Percentiles rank a stretch among this genome's conserved stretches.
Conservation (phyloP, 2,329 filamentous ascomycete species). For the Trichoderma cornu-damae region DNA sequence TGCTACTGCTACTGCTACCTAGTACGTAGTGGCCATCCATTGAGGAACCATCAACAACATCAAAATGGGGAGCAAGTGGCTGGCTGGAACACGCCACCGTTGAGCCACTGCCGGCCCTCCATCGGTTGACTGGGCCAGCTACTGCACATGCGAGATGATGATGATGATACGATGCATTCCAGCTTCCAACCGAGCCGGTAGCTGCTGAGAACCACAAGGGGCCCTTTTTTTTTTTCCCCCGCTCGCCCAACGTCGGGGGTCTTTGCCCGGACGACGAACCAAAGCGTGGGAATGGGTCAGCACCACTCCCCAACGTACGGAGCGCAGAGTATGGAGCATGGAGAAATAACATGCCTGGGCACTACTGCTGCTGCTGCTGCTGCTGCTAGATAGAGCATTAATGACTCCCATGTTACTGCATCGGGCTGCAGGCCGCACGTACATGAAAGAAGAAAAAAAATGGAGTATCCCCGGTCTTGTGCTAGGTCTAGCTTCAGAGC, state of each 20-base stretch:
- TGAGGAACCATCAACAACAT: background rate
- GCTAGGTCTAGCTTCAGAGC: background rate
- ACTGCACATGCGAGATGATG: constrained; percentile 16
- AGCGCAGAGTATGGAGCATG: background rate
- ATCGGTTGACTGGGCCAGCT: constrained; percentile 4
- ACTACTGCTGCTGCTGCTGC: background rate
- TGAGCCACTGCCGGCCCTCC: constrained; percentile 9
- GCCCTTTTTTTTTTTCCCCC: background rate
- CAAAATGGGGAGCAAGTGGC: constrained; percentile 2
- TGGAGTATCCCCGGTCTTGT: constrained; percentile 12
- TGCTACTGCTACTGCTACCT: too few relatives aligned
- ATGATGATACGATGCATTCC: constrained; percentile 15
- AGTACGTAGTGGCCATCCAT: background rate
- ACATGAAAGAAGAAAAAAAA: constrained; percentile 10
- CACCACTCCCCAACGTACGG: background rate
- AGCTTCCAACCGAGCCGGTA: constrained; percentile 1
- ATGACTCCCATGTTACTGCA: constrained; percentile 12
- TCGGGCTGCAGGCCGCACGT: constrained; percentile 14
- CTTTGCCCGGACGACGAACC: constrained; percentile 3
- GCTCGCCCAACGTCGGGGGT: constrained; percentile 4
- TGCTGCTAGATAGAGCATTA: constrained; percentile 7
- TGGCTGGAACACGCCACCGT: constrained; percentile 13
- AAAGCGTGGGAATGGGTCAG: background rate
- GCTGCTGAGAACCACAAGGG: background rate
- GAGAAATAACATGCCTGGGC: too few relatives aligned